Percentiles rank a stretch among this genome's conserved stretches.
Evolutionary conservation across 2,329 filamentous ascomycete genomes (phyloP).

Genomic region (Aspergillus latus): DNA sequence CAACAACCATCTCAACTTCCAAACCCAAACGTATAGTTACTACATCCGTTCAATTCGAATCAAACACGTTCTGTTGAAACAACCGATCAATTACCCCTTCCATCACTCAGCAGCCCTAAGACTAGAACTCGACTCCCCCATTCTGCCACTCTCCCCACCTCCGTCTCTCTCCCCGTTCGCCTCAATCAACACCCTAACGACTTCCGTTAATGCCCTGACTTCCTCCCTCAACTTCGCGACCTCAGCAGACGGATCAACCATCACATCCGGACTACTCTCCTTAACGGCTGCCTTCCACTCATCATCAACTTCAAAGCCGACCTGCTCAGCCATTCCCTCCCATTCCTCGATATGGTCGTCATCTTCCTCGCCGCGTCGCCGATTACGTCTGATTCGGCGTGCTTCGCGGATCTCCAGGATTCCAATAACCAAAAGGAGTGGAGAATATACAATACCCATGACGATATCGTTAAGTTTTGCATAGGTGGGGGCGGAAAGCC

Average conservation of each 20-base stretch:
- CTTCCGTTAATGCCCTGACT: slow-evolving; percentile 62
- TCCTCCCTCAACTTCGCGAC: slow-evolving; percentile 44
- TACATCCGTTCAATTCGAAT: background rate
- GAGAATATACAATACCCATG: slow-evolving; percentile 83
- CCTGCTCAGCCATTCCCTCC: slow-evolving; percentile 71
- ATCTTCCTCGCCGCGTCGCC: slow-evolving; percentile 78
- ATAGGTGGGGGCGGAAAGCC: slow-evolving; percentile 74
- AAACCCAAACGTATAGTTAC: background rate
- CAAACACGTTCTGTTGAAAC: background rate
- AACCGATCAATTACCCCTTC: slow-evolving; percentile 16
- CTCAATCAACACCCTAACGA: slow-evolving; percentile 60
- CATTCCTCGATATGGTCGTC: slow-evolving; percentile 89
- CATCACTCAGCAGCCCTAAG: slow-evolving; percentile 3
- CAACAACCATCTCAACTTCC: background rate
- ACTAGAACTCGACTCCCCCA: slow-evolving; percentile 1
- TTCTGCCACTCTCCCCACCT: slow-evolving; percentile 6
- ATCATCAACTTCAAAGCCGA: slow-evolving; percentile 74
- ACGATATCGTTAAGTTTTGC: slow-evolving; percentile 82
- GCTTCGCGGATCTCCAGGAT: slow-evolving; percentile 68
- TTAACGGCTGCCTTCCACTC: slow-evolving; percentile 82
- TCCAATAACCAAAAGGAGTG: slow-evolving; percentile 76
- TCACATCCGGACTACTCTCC: slow-evolving; percentile 75
- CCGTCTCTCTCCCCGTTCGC: slow-evolving; percentile 13
- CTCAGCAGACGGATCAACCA: slow-evolving; percentile 71
- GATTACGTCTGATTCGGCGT: slow-evolving; percentile 67